Conservation (phyloP, 179 eudicot genomes). For the Beta macrorhiza region DNA sequence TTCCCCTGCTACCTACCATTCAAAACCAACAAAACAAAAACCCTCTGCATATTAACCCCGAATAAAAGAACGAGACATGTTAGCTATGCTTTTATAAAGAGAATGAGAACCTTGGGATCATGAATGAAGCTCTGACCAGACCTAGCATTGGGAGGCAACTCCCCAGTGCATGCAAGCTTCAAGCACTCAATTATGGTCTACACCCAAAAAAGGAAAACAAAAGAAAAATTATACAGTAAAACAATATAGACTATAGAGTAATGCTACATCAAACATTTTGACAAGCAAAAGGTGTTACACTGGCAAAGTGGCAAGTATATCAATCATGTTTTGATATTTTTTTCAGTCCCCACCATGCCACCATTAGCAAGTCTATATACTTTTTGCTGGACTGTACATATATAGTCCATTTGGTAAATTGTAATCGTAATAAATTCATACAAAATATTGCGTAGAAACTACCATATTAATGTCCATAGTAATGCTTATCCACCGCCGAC, state of each 20-base stretch:
- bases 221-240: too few relatives aligned
- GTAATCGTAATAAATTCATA: too few relatives aligned
- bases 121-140: conserved; percentile 97
- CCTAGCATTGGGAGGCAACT: conserved; percentile 94
- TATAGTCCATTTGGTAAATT: too few relatives aligned
- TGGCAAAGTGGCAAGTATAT: too few relatives aligned
- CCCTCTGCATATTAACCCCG: neutral
- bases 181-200: conserved; percentile 94
- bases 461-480: too few relatives aligned
- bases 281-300: too few relatives aligned
- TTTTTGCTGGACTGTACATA: too few relatives aligned
- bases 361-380: neutral
- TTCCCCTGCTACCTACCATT: conserved; percentile 84
- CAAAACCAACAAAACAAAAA: conserved; percentile 10
- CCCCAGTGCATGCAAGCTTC: conserved; percentile 97
- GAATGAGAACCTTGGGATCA: conserved; percentile 73
- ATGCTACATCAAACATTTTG: neutral
- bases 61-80: neutral
- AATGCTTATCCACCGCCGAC: too few relatives aligned
- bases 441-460: too few relatives aligned
- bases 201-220: conserved; percentile 13
- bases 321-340: neutral
- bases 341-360: neutral
- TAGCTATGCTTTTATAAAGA: neutral
- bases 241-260: neutral